Conservation (phyloP, 1,139 yeast species). For the Yamadazyma aaseri region DNA sequence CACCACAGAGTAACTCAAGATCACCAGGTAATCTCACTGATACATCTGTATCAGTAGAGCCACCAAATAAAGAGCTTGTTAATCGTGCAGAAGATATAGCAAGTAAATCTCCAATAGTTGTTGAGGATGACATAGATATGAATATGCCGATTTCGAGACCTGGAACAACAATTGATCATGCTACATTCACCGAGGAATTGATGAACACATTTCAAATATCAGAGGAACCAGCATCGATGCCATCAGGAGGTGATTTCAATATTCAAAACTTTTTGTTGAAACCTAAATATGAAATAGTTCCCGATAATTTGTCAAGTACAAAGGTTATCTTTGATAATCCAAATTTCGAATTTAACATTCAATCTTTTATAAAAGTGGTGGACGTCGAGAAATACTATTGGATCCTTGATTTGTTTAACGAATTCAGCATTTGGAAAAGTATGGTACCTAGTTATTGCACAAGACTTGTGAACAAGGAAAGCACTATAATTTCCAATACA, state of each 20-base stretch:
- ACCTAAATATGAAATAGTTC: constrained; percentile 14
- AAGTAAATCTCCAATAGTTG: not conserved
- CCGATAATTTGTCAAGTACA: constrained; percentile 15
- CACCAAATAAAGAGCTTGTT: not conserved
- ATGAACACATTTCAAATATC: constrained; percentile 13
- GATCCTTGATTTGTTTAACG: constrained; percentile 43
- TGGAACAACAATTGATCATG: constrained; percentile 10
- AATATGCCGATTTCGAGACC: constrained; percentile 6
- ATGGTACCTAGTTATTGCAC: constrained; percentile 38
- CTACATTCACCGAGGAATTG: constrained; percentile 15
- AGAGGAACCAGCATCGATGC: constrained; percentile 5
- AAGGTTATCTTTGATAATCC: constrained; percentile 16
- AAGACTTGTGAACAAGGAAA: constrained; percentile 13
- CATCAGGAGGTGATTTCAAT: constrained; percentile 7
- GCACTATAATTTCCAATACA: constrained; percentile 11
- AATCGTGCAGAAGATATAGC: not conserved
- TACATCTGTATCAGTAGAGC: not conserved
- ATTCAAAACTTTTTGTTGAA: constrained; percentile 16
- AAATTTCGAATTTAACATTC: constrained; percentile 15
- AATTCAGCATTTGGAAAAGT: constrained; percentile 38
- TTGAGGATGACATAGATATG: not conserved
- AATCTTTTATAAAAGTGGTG: constrained; percentile 16
- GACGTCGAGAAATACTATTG: constrained; percentile 37
- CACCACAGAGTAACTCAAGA: not conserved
- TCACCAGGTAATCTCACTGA: not conserved